phyloP scores from a whole-genome alignment of 2,329 filamentous ascomycete genomes.

The Whalleya microplaca region DNA sequence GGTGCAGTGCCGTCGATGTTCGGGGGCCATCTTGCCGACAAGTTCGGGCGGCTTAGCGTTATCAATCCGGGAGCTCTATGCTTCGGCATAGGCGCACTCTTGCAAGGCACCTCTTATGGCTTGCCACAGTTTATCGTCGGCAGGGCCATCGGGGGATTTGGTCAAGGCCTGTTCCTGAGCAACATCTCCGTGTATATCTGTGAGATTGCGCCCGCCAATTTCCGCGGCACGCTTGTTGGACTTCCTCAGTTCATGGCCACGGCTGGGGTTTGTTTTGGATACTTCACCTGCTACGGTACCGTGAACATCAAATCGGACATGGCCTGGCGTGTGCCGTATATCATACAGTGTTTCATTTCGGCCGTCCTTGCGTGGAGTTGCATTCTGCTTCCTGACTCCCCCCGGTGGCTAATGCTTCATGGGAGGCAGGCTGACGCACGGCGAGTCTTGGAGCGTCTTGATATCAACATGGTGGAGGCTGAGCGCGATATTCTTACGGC shows the following conservation, averaged over 20 bases:
- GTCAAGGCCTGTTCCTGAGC: constrained; percentile 62
- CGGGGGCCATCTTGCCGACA: constrained; percentile 56
- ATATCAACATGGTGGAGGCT: constrained; percentile 49
- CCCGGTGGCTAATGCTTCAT: constrained; percentile 58
- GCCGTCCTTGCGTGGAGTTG: constrained; percentile 44
- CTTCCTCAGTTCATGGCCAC: constrained; percentile 57
- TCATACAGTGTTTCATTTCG: constrained; percentile 49
- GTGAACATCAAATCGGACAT: constrained; percentile 49
- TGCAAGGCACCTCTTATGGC: constrained; percentile 53
- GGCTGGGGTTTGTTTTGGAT: constrained; percentile 56
- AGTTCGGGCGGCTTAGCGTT: constrained; percentile 50
- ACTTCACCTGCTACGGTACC: constrained; percentile 64
- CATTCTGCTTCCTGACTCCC: constrained; percentile 56
- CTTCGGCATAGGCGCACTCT: constrained; percentile 55
- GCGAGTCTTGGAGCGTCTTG: constrained; percentile 44
- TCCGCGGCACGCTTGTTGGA: constrained; percentile 54
- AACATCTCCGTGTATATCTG: constrained; percentile 62
- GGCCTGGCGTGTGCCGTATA: constrained; percentile 61
- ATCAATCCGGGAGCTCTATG: constrained; percentile 53
- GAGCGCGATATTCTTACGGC: constrained; percentile 49
- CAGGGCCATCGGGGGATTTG: constrained; percentile 58
- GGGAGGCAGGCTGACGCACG: constrained; percentile 51
- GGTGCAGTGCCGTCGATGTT: constrained; percentile 61
- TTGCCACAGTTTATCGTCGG: constrained; percentile 59
- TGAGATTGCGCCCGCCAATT: constrained; percentile 59